Evolutionary conservation across 2,329 filamentous ascomycete genomes (phyloP), one percentile per base, ranked within the genome.

Genomic region (Epichloe uncinata): DNA sequence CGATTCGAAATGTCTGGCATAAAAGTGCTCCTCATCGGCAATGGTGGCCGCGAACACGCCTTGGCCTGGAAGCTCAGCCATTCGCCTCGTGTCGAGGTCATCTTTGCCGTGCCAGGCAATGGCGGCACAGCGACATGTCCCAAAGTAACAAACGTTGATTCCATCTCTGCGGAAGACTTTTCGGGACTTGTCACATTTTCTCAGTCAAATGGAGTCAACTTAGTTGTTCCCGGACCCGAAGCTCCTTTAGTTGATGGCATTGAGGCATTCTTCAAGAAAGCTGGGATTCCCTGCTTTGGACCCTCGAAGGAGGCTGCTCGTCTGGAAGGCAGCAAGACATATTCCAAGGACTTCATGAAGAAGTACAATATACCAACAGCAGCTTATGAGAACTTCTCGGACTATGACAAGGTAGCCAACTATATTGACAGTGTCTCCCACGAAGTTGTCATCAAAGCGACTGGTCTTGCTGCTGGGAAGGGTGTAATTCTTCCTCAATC

Each of bases 311-410:
- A 81, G 45, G 91, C 93, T 20, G 90, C 93, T 16, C 78, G 79
- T 42, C 87, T 98, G 78, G 93, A 98, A 69, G 93, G 93, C 53
- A 94, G 87, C 71, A 98, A 98, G 74, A 87, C 91, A 11, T 97
- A 94, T 67, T 89, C 87, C 54, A 98, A 98, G 66, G 90, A 97
- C 67, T 97, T 97, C 64, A 98, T 97, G 93, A 84, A 85, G 67
- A 82, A 84, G 56, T 81, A 95, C 69, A 77, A 78, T 60, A 95
- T 98, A 59, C 90, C 91, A 37, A 97, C 93, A 1, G 93, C 93
- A 15, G 81, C 79, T 38, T 97, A 95, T 70, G 80, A 84, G 66
- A 96, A 94, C 71, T 96, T 97, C 63, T 80, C 75, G 65, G 76
- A 86, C 60, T 90, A 85, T 66, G 78, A 84, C 50, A 71, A 79